Conservation (phyloP, 192 early-diverging fungal species). For the Coemansia pectinata region DNA sequence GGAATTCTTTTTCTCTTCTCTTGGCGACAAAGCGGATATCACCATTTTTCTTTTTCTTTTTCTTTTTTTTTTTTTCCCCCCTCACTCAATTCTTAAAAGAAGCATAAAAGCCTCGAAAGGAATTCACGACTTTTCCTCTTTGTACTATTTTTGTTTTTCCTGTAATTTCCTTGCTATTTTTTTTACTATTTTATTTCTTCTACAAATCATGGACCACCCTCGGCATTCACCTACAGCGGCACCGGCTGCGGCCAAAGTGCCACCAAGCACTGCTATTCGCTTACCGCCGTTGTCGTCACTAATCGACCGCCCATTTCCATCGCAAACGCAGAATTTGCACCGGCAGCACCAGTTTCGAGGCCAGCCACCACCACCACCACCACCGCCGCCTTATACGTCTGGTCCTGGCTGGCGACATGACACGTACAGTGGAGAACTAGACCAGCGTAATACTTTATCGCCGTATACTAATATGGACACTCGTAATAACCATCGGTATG, state of each 20-base stretch:
- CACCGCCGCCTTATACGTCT: neutral
- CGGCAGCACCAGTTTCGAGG: neutral
- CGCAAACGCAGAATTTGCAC: too few relatives aligned
- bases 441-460: neutral
- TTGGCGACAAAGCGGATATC: too few relatives aligned
- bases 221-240: neutral
- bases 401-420: neutral
- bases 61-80: too few relatives aligned
- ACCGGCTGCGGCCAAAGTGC: neutral
- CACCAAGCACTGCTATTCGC: conserved; percentile 12
- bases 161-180: neutral
- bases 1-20: too few relatives aligned
- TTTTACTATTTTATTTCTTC: neutral
- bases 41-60: too few relatives aligned
- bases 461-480: neutral
- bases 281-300: conserved; percentile 46
- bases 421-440: neutral
- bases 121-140: too few relatives aligned
- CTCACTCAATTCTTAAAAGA: too few relatives aligned
- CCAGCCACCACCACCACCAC: neutral
- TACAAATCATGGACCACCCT: neutral
- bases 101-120: too few relatives aligned
- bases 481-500: neutral
- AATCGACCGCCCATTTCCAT: conserved; percentile 11
- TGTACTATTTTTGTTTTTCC: neutral